phyloP scores from a whole-genome alignment of 73 alveolate species.

The Urostyla sp. region DNA sequence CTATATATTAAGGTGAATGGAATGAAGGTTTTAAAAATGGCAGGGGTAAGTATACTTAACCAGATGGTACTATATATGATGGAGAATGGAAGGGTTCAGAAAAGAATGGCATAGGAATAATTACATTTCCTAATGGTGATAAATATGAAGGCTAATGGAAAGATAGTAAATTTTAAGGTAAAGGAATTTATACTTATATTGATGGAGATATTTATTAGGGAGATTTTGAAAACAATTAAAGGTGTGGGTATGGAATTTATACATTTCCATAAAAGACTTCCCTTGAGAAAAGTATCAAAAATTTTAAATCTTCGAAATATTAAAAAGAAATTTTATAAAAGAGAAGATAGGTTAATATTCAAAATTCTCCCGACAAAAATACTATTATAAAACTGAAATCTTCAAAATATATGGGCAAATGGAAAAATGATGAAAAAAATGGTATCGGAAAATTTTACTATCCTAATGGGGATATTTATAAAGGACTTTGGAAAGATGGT shows the following conservation, averaged over 20 bases:
- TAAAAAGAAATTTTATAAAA: too few relatives aligned
- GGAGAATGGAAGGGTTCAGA: slow-evolving; percentile 82
- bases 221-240: slow-evolving; percentile 10
- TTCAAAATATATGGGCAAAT: slow-evolving; percentile 57
- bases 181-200: too few relatives aligned
- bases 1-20: too few relatives aligned
- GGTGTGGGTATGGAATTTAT: slow-evolving; percentile 12
- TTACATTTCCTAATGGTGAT: slow-evolving; percentile 10
- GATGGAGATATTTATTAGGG: slow-evolving; percentile 46
- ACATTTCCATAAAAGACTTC: too few relatives aligned
- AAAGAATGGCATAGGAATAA: slow-evolving; percentile 57
- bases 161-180: slow-evolving; percentile 5
- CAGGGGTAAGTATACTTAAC: slow-evolving; percentile 67
- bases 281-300: too few relatives aligned
- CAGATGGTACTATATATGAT: slow-evolving; percentile 77
- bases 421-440: slow-evolving; percentile 46
- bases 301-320: too few relatives aligned
- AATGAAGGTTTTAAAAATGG: too few relatives aligned
- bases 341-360: too few relatives aligned
- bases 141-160: slow-evolving; percentile 25
- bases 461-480: neutral
- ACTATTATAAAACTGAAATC: too few relatives aligned
- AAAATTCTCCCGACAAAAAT: too few relatives aligned
- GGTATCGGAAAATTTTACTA: slow-evolving; percentile 40
- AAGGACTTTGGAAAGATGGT: too few relatives aligned